Evolutionary conservation across 768 basidiomycete genomes (phyloP).

Genomic region (Pulveroboletus sp.): DNA sequence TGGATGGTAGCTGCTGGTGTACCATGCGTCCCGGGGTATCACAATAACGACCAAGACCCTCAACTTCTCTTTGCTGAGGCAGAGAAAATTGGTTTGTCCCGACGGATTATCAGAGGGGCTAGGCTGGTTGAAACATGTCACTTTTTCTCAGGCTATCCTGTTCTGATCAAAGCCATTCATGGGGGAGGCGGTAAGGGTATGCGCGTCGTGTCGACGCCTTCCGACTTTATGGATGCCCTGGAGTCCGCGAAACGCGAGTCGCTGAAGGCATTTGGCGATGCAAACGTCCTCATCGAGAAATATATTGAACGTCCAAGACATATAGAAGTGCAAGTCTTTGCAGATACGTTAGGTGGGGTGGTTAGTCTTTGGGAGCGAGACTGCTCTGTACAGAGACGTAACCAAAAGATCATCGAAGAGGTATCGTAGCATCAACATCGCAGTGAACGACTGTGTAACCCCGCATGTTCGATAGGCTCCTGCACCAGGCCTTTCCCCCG

Average conservation of each 20-base stretch:
- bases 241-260: slow-evolving; percentile 89
- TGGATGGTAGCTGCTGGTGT: slow-evolving; percentile 67
- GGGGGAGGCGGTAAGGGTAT: slow-evolving; percentile 97
- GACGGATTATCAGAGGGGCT: not conserved
- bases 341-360: slow-evolving; percentile 70
- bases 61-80: slow-evolving; percentile 66
- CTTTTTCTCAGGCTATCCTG: slow-evolving; percentile 64
- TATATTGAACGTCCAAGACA: slow-evolving; percentile 85
- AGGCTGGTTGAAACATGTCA: not conserved
- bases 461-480: slow-evolving; percentile 56
- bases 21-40: slow-evolving; percentile 93
- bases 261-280: slow-evolving; percentile 80
- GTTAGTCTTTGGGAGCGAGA: slow-evolving; percentile 97
- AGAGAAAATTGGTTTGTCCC: slow-evolving; percentile 55
- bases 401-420: slow-evolving; percentile 96
- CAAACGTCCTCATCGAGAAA: slow-evolving; percentile 83
- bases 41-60: slow-evolving; percentile 76
- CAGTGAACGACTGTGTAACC: not conserved
- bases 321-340: slow-evolving; percentile 94
- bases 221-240: slow-evolving; percentile 74
- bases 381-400: slow-evolving; percentile 85
- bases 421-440: slow-evolving; percentile 28
- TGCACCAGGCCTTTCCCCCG: slow-evolving; percentile 78
- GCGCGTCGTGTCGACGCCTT: slow-evolving; percentile 68
- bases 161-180: slow-evolving; percentile 94